A percentile compares a stretch with the other conserved stretches of the same genome.
Evolutionary conservation across 768 basidiomycete species (phyloP).

Genomic region (Pleurotus platypus): DNA sequence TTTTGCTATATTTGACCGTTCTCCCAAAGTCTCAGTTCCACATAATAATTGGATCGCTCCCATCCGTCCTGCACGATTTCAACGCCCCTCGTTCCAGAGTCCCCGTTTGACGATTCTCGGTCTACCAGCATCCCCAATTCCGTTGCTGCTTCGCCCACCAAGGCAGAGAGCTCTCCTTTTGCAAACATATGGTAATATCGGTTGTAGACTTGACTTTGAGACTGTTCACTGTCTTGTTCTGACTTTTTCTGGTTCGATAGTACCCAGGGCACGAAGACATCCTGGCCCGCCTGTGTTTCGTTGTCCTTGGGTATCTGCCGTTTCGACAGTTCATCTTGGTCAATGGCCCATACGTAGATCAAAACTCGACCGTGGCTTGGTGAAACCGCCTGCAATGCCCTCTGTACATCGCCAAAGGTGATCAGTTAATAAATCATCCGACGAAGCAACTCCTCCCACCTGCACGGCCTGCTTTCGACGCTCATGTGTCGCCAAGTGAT

Average conservation of each 20-base stretch:
- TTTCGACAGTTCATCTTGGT: constrained; percentile 86
- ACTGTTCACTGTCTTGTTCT: constrained; percentile 13
- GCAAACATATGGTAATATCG: constrained; percentile 97
- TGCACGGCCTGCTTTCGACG: constrained; percentile 73
- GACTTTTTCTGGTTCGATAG: constrained; percentile 33
- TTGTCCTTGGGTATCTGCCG: constrained; percentile 46
- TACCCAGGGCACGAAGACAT: constrained; percentile 93
- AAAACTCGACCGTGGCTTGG: constrained; percentile 72
- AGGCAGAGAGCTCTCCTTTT: constrained; percentile 64
- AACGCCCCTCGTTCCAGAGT: constrained; percentile 39
- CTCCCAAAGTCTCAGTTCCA: constrained; percentile 69
- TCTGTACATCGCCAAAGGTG: constrained; percentile 28
- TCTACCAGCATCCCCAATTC: constrained; percentile 56
- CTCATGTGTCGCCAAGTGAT: constrained; percentile 82
- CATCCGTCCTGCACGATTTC: constrained; percentile 73
- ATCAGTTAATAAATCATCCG: too few relatives aligned
- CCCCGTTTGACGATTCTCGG: constrained; percentile 12
- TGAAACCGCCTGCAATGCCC: constrained; percentile 62
- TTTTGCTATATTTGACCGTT: background rate
- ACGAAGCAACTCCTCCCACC: constrained; percentile 31
- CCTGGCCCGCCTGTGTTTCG: constrained; percentile 45
- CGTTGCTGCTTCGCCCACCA: constrained; percentile 61
- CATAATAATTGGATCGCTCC: constrained; percentile 88
- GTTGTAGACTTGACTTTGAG: constrained; percentile 54
- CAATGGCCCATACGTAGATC: constrained; percentile 96